A percentile compares a stretch with the other conserved stretches of the same genome.
Evolutionary conservation across 306 rosid genomes (phyloP).

Genomic region (Medicago ruthenica): DNA sequence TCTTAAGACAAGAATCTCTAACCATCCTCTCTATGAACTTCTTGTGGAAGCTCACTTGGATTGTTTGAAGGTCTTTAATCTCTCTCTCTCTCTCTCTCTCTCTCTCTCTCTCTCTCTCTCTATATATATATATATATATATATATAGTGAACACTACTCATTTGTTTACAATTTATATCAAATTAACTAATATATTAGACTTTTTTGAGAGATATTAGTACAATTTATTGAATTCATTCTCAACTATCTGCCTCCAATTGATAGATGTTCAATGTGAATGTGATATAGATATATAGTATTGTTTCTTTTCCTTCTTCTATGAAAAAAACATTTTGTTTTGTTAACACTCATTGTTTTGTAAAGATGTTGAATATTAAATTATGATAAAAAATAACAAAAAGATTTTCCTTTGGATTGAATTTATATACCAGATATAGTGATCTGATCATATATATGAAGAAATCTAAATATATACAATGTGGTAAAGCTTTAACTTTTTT

Average conservation of each 20-base stretch:
- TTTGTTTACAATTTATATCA: neutral
- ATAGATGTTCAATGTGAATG: conserved; percentile 5
- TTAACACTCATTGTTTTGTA: neutral
- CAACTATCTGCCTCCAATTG: neutral
- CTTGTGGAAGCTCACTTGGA: conserved; percentile 73
- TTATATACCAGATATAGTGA: neutral
- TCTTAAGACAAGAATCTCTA: conserved; percentile 77
- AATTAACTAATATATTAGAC: no score
- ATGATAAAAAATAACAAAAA: neutral
- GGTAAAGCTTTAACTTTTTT: neutral
- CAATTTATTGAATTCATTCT: neutral
- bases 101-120: neutral
- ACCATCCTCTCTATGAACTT: conserved; percentile 71
- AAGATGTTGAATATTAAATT: conserved; percentile 2
- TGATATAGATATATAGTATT: neutral
- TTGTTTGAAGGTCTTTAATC: conserved; percentile 70
- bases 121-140: neutral
- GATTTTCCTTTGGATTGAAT: neutral
- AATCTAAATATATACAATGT: neutral
- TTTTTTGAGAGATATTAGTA: no score
- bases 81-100: conserved; percentile 9
- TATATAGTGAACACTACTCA: neutral
- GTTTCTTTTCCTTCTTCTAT: conserved; percentile 1
- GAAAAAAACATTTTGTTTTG: neutral
- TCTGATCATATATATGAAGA: conserved; percentile 21